Evolutionary conservation across 306 rosid species (phyloP), one percentile per base, ranked within the genome.

Genomic region (Vigna trinervia): DNA sequence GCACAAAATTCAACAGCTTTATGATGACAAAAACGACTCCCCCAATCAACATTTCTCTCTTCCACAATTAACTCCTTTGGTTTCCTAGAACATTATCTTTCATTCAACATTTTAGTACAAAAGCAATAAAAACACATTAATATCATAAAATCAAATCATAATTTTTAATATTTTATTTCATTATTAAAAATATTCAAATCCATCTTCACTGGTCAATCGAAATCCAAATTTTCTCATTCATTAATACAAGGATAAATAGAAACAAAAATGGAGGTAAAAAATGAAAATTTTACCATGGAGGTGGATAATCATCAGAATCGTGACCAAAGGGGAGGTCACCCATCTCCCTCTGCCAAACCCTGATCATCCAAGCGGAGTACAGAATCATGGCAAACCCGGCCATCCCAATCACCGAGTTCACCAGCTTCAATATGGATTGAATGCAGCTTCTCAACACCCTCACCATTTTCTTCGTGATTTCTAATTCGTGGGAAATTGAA

Each of bases 341-440:
- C 69, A 47, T 83, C 10, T 85, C 59, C 66, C 88, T 85, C 84
- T 89, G 90, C 97, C 97, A 89, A 69, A 79, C 87, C 77, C 89
- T 89, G 77, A 93, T 80, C 88, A 93, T 81, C 98, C 98, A 93
- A 10, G 78, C 57, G 3, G 92, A 78, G 76, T 93, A 91, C 48
- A 89, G 66, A 79, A 88, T 82, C 88, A 87, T 83, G 85, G 93
- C 96, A 36, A 93, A 20, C 50, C 97, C 97, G 19, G 88, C 90
- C 93, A 93, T 88, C 53, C 90, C 96, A 65, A 80, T 87, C 32
- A 89, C 80, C 32, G 97, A 93, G 78, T 93, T 93, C 41, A 88
- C 96, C 84, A 91, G 71, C 77, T 91, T 93, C 85, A 93, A 75
- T 38, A 88, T 71, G 59, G 93, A 93, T 86, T 89, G 97, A 1